Conservation (phyloP, 192 early-diverging fungal species). For the Linnemannia elongata region DNA sequence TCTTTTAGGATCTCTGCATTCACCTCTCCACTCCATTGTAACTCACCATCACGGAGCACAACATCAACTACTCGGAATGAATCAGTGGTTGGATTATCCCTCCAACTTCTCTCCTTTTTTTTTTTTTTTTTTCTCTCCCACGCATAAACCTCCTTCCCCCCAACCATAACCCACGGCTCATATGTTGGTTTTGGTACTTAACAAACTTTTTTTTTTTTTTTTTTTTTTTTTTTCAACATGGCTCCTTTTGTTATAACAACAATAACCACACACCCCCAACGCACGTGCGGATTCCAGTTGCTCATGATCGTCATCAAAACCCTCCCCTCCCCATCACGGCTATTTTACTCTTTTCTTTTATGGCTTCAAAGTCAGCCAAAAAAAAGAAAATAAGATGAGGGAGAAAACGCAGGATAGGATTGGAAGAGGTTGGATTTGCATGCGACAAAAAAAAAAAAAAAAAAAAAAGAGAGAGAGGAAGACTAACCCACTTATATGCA, state of each 20-base stretch:
- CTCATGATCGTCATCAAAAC: neutral
- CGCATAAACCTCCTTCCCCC: neutral
- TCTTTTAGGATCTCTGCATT: no score
- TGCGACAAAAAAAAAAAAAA: neutral
- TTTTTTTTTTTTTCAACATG: neutral
- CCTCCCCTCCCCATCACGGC: no score
- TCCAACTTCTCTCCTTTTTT: neutral
- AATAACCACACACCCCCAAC: neutral
- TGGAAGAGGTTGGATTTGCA: neutral
- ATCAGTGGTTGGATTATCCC: neutral
- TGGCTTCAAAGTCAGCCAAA: constrained; percentile 9
- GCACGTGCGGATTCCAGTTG: constrained; percentile 3
- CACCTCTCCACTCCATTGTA: no score
- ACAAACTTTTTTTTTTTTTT: neutral
- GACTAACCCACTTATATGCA: neutral
- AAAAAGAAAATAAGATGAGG: neutral
- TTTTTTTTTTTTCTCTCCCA: neutral
- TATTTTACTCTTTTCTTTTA: neutral
- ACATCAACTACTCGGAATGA: neutral
- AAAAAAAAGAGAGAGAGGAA: no score
- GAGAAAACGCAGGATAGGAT: neutral
- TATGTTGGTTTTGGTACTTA: neutral
- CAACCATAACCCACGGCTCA: neutral
- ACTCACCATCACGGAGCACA: neutral
- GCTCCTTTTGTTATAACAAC: neutral